These are phyloP conservation scores for Magnaporthales sp. DNA, from an alignment of 2,329 filamentous ascomycete genomes.

Conservation along the genomic window DNA sequence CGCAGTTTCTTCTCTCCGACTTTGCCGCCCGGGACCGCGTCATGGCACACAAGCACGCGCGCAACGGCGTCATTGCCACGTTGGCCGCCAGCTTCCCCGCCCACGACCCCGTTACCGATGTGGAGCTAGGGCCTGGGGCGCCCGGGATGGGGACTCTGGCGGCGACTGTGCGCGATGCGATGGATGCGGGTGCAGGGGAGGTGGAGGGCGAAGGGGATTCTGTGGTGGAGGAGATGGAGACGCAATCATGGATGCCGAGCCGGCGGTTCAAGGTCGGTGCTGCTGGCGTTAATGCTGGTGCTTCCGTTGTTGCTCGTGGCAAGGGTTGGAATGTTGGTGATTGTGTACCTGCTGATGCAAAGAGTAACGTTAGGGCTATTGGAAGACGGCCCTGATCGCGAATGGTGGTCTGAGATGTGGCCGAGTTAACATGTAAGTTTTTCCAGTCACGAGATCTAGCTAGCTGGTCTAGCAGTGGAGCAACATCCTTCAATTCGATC, in stretches of 20 bases:
- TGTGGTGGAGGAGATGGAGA: neutral
- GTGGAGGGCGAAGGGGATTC: neutral
- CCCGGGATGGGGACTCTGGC: neutral
- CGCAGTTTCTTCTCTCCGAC: neutral
- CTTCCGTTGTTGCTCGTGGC: neutral
- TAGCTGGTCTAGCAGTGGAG: too few relatives aligned
- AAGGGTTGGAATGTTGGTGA: neutral
- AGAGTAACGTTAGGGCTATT: neutral
- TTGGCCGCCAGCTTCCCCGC: neutral
- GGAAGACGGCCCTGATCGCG: neutral
- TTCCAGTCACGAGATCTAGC: too few relatives aligned
- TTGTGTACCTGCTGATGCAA: neutral
- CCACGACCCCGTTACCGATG: neutral
- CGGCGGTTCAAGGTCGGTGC: neutral
- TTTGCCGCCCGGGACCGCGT: neutral
- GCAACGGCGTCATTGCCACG: neutral
- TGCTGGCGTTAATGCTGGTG: neutral
- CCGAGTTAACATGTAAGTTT: too few relatives aligned
- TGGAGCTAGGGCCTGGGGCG: neutral
- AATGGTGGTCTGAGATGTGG: neutral
- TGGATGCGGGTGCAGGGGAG: neutral
- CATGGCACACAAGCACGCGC: neutral
- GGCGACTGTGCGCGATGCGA: neutral
- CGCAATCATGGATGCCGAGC: neutral
- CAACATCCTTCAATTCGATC: too few relatives aligned